phyloP scores from a whole-genome alignment of 345 rosid genomes.

The Citrus unshiu region DNA sequence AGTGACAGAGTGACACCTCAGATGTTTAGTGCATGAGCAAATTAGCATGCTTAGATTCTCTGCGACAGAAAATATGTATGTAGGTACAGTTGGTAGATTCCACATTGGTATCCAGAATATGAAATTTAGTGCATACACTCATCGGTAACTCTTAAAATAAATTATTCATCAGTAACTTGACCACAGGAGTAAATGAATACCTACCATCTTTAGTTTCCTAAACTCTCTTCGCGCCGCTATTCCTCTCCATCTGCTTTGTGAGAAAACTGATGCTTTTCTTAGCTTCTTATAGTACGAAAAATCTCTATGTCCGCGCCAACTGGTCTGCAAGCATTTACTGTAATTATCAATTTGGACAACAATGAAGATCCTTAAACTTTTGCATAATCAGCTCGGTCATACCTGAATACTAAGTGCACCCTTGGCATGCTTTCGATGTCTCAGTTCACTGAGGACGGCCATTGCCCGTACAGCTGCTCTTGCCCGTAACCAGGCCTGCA shows the following conservation, averaged over 20 bases:
- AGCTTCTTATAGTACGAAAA: slow-evolving; percentile 41
- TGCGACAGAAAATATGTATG: neutral
- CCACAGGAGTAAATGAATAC: slow-evolving; percentile 9
- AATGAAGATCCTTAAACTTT: slow-evolving; percentile 7
- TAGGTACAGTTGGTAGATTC: neutral
- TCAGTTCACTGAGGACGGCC: slow-evolving; percentile 43
- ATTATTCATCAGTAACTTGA: slow-evolving; percentile 2
- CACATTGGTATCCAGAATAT: neutral
- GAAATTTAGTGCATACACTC: neutral
- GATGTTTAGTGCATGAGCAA: neutral
- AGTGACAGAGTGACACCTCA: neutral
- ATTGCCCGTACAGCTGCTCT: slow-evolving; percentile 52
- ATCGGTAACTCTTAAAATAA: neutral
- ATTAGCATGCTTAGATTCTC: neutral
- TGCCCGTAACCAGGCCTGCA: slow-evolving; percentile 64
- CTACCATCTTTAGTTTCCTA: slow-evolving; percentile 36
- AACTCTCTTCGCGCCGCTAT: slow-evolving; percentile 30
- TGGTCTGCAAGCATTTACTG: slow-evolving; percentile 36
- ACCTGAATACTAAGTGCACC: slow-evolving; percentile 70
- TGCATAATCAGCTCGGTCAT: neutral
- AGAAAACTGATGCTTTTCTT: slow-evolving; percentile 36
- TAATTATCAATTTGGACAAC: slow-evolving; percentile 10
- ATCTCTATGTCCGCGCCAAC: slow-evolving; percentile 59
- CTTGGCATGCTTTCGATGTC: slow-evolving; percentile 24
- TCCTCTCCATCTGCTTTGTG: slow-evolving; percentile 40